A percentile compares a stretch with the other conserved stretches of the same genome.
Conservation (phyloP, 2,329 filamentous ascomycete species). For the Alternaria atra region DNA sequence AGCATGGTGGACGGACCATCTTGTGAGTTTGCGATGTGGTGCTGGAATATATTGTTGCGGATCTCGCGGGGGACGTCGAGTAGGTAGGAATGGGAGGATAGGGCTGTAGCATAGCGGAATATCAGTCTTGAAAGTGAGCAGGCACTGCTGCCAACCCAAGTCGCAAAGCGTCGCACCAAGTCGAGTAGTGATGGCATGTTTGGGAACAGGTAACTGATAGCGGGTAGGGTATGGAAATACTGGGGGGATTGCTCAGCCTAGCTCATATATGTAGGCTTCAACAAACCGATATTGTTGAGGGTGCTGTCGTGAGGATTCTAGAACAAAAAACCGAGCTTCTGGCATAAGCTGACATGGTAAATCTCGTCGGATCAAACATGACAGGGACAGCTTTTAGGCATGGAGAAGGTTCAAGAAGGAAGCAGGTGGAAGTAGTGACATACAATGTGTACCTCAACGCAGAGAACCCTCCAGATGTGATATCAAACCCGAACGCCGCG, state of each 20-base stretch:
- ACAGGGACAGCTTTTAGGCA: background rate
- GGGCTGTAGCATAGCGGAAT: no score
- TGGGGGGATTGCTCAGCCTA: background rate
- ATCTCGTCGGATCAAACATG: background rate
- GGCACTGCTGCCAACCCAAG: no score
- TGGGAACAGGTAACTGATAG: background rate
- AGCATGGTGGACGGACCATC: background rate
- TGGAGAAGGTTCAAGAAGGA: background rate
- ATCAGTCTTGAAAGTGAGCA: no score
- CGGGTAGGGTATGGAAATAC: background rate
- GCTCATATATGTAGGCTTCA: background rate
- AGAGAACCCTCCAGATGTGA: background rate
- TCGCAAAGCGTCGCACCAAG: no score
- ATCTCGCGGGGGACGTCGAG: background rate
- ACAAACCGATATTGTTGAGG: background rate
- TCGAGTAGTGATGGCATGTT: background rate
- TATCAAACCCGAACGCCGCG: conserved; percentile 14
- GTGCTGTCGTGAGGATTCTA: background rate
- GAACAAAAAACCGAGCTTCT: background rate
- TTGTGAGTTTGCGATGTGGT: background rate
- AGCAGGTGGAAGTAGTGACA: conserved; percentile 2
- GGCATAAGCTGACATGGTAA: background rate
- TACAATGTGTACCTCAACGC: background rate
- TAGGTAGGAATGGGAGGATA: no score
- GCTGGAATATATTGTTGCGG: background rate